phyloP scores from a whole-genome alignment of 2,329 filamentous ascomycete genomes.

The Phialemoniopsis sp. region DNA sequence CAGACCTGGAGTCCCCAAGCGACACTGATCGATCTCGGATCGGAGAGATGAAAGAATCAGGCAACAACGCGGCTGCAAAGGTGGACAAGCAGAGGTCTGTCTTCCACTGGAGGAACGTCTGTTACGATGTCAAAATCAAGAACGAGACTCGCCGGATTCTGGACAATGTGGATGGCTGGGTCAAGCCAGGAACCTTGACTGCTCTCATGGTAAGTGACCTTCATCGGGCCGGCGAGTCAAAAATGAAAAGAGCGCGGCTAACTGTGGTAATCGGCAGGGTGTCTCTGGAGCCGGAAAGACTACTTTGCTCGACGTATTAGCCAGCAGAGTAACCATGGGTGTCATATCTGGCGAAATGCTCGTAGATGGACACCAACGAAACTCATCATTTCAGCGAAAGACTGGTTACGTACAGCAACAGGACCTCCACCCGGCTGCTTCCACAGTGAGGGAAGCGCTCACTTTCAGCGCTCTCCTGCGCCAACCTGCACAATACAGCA shows the following conservation, averaged over 20 bases:
- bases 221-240: slow-evolving; percentile 57
- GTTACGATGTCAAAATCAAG: slow-evolving; percentile 71
- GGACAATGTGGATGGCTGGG: slow-evolving; percentile 80
- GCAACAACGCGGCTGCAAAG: no score
- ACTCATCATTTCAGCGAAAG: slow-evolving; percentile 50
- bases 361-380: slow-evolving; percentile 44
- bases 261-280: slow-evolving; percentile 41
- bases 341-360: slow-evolving; percentile 64
- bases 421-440: slow-evolving; percentile 51
- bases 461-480: slow-evolving; percentile 53
- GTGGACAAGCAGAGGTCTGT: slow-evolving; percentile 29
- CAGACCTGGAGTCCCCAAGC: no score
- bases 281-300: slow-evolving; percentile 61
- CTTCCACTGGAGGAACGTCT: slow-evolving; percentile 77
- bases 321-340: slow-evolving; percentile 54
- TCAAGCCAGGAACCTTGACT: slow-evolving; percentile 83
- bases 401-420: slow-evolving; percentile 67
- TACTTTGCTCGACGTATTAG: slow-evolving; percentile 53
- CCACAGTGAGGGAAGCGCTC: slow-evolving; percentile 51
- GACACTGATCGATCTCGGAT: no score
- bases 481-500: slow-evolving; percentile 49
- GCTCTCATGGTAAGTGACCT: slow-evolving; percentile 54
- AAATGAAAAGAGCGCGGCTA: no score
- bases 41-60: no score
- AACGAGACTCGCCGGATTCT: slow-evolving; percentile 65